These are phyloP conservation scores for Ceratobasidium sp. DNA, from an alignment of 1,284 basidiomycete genomes.

Conservation along the genomic window DNA sequence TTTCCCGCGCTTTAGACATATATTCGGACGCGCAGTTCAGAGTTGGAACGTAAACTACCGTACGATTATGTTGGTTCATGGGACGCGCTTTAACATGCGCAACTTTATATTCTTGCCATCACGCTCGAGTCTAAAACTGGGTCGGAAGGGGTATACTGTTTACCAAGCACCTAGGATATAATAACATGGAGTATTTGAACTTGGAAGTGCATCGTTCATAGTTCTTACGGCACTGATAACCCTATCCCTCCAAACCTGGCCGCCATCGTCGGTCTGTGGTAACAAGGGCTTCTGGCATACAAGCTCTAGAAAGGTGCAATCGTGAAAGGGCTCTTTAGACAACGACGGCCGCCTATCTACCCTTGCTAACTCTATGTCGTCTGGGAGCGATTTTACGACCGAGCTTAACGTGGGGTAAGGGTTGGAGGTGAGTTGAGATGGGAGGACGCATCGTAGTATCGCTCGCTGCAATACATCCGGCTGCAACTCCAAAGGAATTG, in stretches of 20 bases:
- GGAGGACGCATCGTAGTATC: slow-evolving; percentile 42
- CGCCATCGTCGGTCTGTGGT: not conserved
- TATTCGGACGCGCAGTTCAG: slow-evolving; percentile 43
- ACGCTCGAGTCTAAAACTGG: not conserved
- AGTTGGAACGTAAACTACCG: slow-evolving; percentile 28
- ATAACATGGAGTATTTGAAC: slow-evolving; percentile 13
- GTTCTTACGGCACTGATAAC: not conserved
- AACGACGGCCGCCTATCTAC: slow-evolving; percentile 46
- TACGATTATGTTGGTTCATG: not conserved
- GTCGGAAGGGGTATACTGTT: not conserved
- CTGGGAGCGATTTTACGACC: slow-evolving; percentile 14
- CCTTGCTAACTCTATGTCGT: slow-evolving; percentile 24
- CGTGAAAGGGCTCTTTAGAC: slow-evolving; percentile 43
- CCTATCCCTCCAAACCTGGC: slow-evolving; percentile 20
- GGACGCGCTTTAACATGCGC: slow-evolving; percentile 19
- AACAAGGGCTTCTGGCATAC: not conserved
- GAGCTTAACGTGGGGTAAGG: not conserved
- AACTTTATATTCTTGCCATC: slow-evolving; percentile 30
- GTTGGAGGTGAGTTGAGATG: not conserved
- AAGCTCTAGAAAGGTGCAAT: slow-evolving; percentile 41
- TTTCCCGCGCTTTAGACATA: slow-evolving; percentile 40
- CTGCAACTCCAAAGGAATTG: slow-evolving; percentile 4
- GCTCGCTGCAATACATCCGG: slow-evolving; percentile 11
- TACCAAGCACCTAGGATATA: slow-evolving; percentile 41
- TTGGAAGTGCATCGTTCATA: slow-evolving; percentile 9